Evolutionary conservation across 2,329 filamentous ascomycete species (phyloP).

Genomic region (Plectosphaerella sp.): DNA sequence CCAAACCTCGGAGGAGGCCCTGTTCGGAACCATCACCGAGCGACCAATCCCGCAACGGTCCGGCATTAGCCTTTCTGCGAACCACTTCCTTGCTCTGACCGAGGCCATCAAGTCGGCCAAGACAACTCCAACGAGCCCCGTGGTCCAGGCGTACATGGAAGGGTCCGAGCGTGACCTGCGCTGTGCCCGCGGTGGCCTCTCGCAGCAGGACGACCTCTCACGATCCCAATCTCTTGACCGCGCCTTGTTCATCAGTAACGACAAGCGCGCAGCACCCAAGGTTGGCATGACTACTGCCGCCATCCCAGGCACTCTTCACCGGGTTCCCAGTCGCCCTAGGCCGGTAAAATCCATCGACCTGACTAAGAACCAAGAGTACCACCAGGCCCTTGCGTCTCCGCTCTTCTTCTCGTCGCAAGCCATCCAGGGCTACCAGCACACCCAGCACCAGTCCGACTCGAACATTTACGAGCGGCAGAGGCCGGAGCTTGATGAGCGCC

Average conservation of each 20-base stretch:
- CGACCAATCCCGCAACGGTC: not conserved
- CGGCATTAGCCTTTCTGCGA: slow-evolving; percentile 14
- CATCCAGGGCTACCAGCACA: slow-evolving; percentile 35
- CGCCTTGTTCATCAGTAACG: slow-evolving; percentile 51
- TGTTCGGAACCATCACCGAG: slow-evolving; percentile 1
- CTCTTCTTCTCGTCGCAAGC: slow-evolving; percentile 33
- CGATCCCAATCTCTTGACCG: slow-evolving; percentile 63
- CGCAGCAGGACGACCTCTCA: slow-evolving; percentile 38
- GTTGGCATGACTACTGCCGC: slow-evolving; percentile 59
- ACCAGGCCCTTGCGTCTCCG: slow-evolving; percentile 27
- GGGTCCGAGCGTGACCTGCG: slow-evolving; percentile 39
- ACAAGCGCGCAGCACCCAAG: slow-evolving; percentile 61
- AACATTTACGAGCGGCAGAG: slow-evolving; percentile 35
- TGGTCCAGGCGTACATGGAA: slow-evolving; percentile 26
- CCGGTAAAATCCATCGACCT: slow-evolving; percentile 41
- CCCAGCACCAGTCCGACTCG: slow-evolving; percentile 38
- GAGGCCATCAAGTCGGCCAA: slow-evolving; percentile 15
- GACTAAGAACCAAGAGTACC: slow-evolving; percentile 20
- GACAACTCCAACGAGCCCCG: slow-evolving; percentile 29
- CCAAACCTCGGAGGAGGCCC: not conserved
- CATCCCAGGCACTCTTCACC: slow-evolving; percentile 56
- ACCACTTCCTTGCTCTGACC: slow-evolving; percentile 38
- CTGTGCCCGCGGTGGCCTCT: slow-evolving; percentile 29
- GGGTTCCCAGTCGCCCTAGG: slow-evolving; percentile 30
- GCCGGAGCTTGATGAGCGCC: slow-evolving; percentile 37